These are phyloP conservation scores for Tolypocladium cylindrosporum DNA, from an alignment of 2,329 filamentous ascomycete genomes.

Conservation along the genomic window DNA sequence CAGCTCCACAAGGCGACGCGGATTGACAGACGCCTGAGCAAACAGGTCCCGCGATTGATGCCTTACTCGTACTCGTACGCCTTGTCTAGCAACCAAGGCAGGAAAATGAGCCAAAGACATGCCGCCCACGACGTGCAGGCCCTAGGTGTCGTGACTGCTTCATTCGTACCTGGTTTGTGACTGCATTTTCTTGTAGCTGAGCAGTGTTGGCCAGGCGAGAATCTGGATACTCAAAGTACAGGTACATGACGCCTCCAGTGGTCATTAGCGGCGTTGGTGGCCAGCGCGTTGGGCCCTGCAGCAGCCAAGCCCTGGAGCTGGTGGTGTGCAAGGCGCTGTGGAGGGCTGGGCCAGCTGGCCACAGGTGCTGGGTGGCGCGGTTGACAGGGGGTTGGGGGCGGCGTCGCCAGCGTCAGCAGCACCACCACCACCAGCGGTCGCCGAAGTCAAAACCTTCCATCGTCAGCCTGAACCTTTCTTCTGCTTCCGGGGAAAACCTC, in stretches of 20 bases:
- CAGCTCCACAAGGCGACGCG: not conserved
- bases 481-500: slow-evolving; percentile 27
- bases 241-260: not conserved
- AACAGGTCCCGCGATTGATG: not conserved
- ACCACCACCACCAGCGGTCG: slow-evolving; percentile 7
- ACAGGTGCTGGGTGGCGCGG: slow-evolving; percentile 1
- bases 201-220: not conserved
- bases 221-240: not conserved
- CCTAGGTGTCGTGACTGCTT: too few relatives aligned
- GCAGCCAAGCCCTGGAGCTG: not conserved
- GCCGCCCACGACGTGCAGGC: not conserved
- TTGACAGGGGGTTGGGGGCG: slow-evolving; percentile 8
- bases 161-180: not conserved
- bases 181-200: not conserved
- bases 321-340: not conserved
- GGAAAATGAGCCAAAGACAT: not conserved
- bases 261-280: not conserved
- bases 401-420: slow-evolving; percentile 11
- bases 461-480: slow-evolving; percentile 24
- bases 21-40: not conserved
- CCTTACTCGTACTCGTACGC: not conserved
- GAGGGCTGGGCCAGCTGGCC: not conserved
- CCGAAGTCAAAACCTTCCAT: slow-evolving; percentile 25
- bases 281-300: not conserved
- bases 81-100: not conserved